A percentile compares a stretch with the other conserved stretches of the same genome.
Evolutionary conservation across 495 filamentous ascomycete genomes (phyloP).

Genomic region (Penicillium angulare): DNA sequence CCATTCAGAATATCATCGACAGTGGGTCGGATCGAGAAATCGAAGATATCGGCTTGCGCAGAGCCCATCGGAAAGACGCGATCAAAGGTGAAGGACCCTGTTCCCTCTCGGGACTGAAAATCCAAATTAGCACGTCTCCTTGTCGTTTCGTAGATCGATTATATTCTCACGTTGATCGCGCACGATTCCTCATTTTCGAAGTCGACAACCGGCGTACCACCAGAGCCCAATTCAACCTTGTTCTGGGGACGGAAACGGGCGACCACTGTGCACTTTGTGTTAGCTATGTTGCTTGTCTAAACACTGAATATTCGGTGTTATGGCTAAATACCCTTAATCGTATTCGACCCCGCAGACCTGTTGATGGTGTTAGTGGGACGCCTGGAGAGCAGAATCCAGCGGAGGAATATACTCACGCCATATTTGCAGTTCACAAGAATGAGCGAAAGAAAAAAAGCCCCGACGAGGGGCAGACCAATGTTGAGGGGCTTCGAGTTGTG

Average conservation of each 20-base stretch:
- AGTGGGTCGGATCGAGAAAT: constrained; percentile 92
- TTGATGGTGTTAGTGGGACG: constrained; percentile 9
- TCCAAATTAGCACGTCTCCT: constrained; percentile 9
- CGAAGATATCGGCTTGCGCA: constrained; percentile 86
- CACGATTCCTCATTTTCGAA: constrained; percentile 92
- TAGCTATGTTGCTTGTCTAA: too few relatives aligned
- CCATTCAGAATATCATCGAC: constrained; percentile 98
- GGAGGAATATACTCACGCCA: constrained; percentile 60
- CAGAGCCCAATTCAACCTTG: constrained; percentile 82
- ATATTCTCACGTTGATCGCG: constrained; percentile 66
- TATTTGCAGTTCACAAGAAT: constrained; percentile 24
- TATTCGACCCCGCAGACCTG: constrained; percentile 54
- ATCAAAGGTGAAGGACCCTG: constrained; percentile 92
- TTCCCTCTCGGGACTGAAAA: constrained; percentile 73
- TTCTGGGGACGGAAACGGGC: constrained; percentile 98
- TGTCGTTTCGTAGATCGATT: neutral
- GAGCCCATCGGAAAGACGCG: constrained; percentile 93
- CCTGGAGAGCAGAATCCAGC: neutral
- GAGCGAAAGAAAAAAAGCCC: constrained; percentile 16
- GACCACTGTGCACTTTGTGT: constrained; percentile 59
- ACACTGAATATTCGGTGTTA: too few relatives aligned
- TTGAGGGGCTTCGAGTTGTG: constrained; percentile 12
- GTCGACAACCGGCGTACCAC: constrained; percentile 84
- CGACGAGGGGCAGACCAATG: constrained; percentile 28
- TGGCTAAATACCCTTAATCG: constrained; percentile 75